These are phyloP conservation scores for Priceomyces carsonii DNA, from an alignment of 805 yeast genomes.

Conservation along the genomic window DNA sequence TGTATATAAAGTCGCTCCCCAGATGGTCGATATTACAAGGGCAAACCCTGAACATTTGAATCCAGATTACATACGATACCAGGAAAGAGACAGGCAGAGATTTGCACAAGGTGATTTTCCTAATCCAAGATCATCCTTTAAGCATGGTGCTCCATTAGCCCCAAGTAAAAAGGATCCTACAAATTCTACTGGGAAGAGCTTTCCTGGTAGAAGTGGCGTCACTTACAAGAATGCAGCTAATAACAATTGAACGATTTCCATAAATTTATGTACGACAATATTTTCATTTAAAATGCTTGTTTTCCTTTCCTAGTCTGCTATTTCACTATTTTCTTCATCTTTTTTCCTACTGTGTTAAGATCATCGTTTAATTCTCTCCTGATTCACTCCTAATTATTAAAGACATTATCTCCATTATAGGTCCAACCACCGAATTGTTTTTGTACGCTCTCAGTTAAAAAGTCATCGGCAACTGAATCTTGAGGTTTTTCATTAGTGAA, in stretches of 20 bases:
- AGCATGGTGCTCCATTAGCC: constrained; percentile 37
- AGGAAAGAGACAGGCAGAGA: constrained; percentile 31
- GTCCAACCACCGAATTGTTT: constrained; percentile 99
- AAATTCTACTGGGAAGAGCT: constrained; percentile 27
- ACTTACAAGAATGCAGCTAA: constrained; percentile 39
- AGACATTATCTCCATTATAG: constrained; percentile 64
- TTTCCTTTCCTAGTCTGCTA: neutral
- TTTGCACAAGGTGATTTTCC: constrained; percentile 34
- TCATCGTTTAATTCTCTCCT: too few relatives aligned
- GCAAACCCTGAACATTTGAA: constrained; percentile 37
- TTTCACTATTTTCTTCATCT: neutral
- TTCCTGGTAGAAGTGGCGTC: constrained; percentile 40
- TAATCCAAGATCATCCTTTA: constrained; percentile 20
- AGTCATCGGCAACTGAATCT: constrained; percentile 93
- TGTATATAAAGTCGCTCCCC: constrained; percentile 32
- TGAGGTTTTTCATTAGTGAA: constrained; percentile 92
- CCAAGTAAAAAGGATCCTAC: constrained; percentile 21
- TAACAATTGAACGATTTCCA: constrained; percentile 12
- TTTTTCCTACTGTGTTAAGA: neutral
- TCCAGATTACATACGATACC: constrained; percentile 38
- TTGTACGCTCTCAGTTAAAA: constrained; percentile 91
- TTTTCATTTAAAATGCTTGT: neutral
- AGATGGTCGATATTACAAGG: constrained; percentile 35
- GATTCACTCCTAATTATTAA: too few relatives aligned
- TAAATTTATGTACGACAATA: too few relatives aligned